Percentiles rank a stretch among this genome's conserved stretches.
phyloP scores from a whole-genome alignment of 1,139 yeast genomes.

The Sugiyamaella xylanicola region DNA sequence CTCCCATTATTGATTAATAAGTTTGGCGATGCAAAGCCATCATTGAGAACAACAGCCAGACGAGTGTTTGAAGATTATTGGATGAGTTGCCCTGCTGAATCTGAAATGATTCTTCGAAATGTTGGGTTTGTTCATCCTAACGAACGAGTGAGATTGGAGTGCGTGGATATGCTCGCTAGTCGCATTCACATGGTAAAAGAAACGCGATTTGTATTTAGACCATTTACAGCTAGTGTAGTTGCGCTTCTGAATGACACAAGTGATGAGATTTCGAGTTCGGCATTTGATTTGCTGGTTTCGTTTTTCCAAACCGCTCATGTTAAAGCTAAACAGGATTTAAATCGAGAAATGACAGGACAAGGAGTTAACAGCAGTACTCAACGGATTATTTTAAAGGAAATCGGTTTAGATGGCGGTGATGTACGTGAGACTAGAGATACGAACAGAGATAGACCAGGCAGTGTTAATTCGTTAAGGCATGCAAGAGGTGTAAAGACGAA shows the following conservation, averaged over 20 bases:
- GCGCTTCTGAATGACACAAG: conserved; percentile 44
- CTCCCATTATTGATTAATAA: conserved; percentile 61
- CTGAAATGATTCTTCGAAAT: conserved; percentile 53
- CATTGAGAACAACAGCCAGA: conserved; percentile 53
- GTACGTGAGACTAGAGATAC: neutral
- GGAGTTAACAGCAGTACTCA: conserved; percentile 15
- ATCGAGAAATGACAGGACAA: conserved; percentile 46
- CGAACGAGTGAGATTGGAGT: conserved; percentile 49
- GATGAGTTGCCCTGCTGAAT: conserved; percentile 60
- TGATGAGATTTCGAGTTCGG: conserved; percentile 41
- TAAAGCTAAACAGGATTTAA: conserved; percentile 53
- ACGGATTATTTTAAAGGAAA: conserved; percentile 23
- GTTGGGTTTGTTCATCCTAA: conserved; percentile 54
- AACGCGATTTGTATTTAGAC: conserved; percentile 47
- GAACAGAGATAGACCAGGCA: conserved; percentile 1
- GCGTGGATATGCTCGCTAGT: conserved; percentile 44
- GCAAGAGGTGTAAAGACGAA: neutral
- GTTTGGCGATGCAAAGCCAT: conserved; percentile 52
- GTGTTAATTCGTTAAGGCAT: neutral
- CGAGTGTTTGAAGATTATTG: conserved; percentile 67
- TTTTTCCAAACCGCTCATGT: conserved; percentile 48
- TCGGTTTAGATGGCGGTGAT: conserved; percentile 23
- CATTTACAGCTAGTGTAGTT: conserved; percentile 49
- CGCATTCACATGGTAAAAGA: conserved; percentile 45
- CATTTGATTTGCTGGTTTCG: conserved; percentile 44